Base-by-base conservation (phyloP, 2,329 filamentous ascomycete species). In the Didymella sp. region DNA sequence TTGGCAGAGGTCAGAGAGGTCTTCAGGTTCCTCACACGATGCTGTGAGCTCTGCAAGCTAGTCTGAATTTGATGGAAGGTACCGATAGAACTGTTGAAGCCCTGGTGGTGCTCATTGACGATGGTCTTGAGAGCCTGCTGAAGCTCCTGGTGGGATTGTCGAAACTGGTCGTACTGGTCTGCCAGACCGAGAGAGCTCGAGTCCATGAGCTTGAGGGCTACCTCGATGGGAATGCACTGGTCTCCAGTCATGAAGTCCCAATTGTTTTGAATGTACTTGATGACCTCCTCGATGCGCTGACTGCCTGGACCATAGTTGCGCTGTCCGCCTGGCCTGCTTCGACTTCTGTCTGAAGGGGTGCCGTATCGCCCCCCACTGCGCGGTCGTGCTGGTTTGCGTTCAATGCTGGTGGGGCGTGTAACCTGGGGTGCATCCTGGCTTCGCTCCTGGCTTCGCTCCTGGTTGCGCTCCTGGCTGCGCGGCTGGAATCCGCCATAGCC, bases 51-150 rank as follows among this genome's bases (percentile, higher is more conserved):
- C 69, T 94, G 90, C 63, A 99, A 95, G 77, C 92, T 96, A 49
- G 88, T 87, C 76, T 99, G 95, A 60, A 99, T 99, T 77, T 96
- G 97, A 81, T 99, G 96, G 73, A 98, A 99, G 19, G 94, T 98
- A 76, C 94, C 95, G 62, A 99, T 98, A 47, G 94, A 97, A 76
- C 92, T 96, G 79, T 98, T 99, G 84, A 99, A 99, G 43, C 95
- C 96, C 76, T 99, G 95, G 73, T 99, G 94, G 73, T 99, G 94
- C 79, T 99, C 94, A 76, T 99, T 96, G 24, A 99, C 95, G 68
- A 99, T 96, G 30, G 88, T 87, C 77, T 96, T 97, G 55, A 99
- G 82, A 9, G 94, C 93, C 67, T 89, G 89, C 73, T 99, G 93
- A n/a, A 99, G 85, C 73, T 95, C 91, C 63, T 87, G 83, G 75